Base-by-base conservation (phyloP, 2,329 filamentous ascomycete species). In the Colletotrichum abscissum region DNA sequence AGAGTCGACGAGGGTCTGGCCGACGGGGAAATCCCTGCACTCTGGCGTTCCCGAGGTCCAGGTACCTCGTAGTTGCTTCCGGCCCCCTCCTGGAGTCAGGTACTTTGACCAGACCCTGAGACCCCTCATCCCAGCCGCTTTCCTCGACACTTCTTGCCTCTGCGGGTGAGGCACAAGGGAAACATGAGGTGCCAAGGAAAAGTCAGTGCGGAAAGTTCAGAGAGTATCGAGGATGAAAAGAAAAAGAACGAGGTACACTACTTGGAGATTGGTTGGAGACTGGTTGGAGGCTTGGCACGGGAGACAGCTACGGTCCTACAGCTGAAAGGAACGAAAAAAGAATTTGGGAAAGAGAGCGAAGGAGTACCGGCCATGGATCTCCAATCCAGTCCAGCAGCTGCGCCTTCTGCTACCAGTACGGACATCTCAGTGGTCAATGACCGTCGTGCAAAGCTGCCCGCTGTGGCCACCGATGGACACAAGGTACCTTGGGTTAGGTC, bases 161-260 rank as follows among this genome's bases (percentile, higher is more conserved):
- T 24, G 12, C 19, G 14, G 54, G n/a, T n/a, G n/a, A 55, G 46
- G 22, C 16, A 19, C 1, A n/a, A n/a, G 28, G 19, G 22, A 55
- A 64, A 64, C 46, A 64, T 55, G 30, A 28, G 62, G 62, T 64
- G 62, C 62, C 62, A 64, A 64, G 62, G 35, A n/a, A 54, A 54
- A 64, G 62, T n/a, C 49, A 64, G 62, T 26, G 62, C 22, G 28
- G 59, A 54, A 54, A 55, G 49, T 28, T 16, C 30, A 55, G 33
- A 33, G 19, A 19, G 46, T 38, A 16, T 12, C 9, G 49, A 55
- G 24, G 24, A 35, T 35, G 49, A 22, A 64, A 49, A n/a, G n/a
- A 22, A 14, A n/a, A 60, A 14, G 35, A 28, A 14, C 54, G 30
- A 63, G n/a, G 30, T 33, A 11, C 9, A 33, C 11, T 30, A n/a